Evolutionary conservation across 179 eudicot species (phyloP), one percentile per base, ranked within the genome.

Genomic region (Beta lomatogona): DNA sequence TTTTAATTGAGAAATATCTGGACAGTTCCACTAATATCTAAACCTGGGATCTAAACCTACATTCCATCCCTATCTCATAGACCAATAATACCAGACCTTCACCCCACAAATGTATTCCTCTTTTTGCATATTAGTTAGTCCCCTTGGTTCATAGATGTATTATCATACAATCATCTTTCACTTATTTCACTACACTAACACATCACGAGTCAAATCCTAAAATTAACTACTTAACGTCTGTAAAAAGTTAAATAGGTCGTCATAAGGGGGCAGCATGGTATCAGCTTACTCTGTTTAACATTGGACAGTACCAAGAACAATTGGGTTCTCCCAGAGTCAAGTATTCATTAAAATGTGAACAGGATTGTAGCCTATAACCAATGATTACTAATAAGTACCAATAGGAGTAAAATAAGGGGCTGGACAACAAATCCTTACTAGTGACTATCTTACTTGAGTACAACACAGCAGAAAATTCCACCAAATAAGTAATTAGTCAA

Each of bases 401-500:
- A 46, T 46, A 2, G 53, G 25, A 48, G 15, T 0, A 18, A 6
- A 25, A 53, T 45, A n/a, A 46, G 50, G 50, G 50, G 50, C 50
- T 46, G 54, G 45, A 54, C 63, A 65, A 22, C 57, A 65, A 18
- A 73, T 53, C 22, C 66, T 54, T 57, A 19, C 9, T 69, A n/a
- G 57, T 10, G 60, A 80, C 36, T n/a, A n/a, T n/a, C n/a, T n/a
- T n/a, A n/a, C n/a, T n/a, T n/a, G n/a, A n/a, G n/a, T n/a, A n/a
- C n/a, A 50, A 64, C 21, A n/a, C 19, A 74, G 66, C 57, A 65
- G 58, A 25, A 71, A 36, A 8, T 54, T 7, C 79, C 46, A 28
- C 54, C 41, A 73, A 45, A 19, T 18, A 76, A 69, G 63, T 52
- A 45, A 45, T 68, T 28, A 69, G 50, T 58, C 75, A 74, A 53